Evolutionary conservation across 129 eudicot species (phyloP), one percentile per base, ranked within the genome.

Genomic region (Centrapalus pauciflorus): DNA sequence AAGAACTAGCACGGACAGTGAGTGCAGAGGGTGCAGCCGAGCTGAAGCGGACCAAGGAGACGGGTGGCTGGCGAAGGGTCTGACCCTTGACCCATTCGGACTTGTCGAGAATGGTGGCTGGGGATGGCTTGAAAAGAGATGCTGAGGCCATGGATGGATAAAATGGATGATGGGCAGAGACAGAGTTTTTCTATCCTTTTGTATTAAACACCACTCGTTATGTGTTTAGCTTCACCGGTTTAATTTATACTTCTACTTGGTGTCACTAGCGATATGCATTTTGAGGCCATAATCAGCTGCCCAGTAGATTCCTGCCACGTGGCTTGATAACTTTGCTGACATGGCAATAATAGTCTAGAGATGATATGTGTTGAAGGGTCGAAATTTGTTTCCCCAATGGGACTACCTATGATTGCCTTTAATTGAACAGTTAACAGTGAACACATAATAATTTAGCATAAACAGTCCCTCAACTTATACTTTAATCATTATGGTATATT

Each of bases 1-100:
- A 90, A 24, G 78, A 51, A 24, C 69, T 35, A 3, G 96, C 91
- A 12, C 84, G 87, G 28, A 86, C 70, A 1, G 87, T 51, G 84
- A 84, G 79, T 19, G 82, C 58, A 24, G 87, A 77, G 33, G 84
- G 69, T 33, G 89, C 70, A 66, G 45, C 65, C 2, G 86, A 80
- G 71, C n/a, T 76, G 77, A 73, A 77, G 33, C 91, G 73, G 69
- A 84, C 84, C 21, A 76, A 50, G 1, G 88, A 79, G 3, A 72
- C 76, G 4, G 86, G 68, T 6, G 76, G 73, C 32, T 70, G 88
- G 75, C 83, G 91, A 61, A 82, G 82, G 62, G 79, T 52, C 72
- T 86, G 89, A 24, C 87, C 97, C 76, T 84, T 82, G 17, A 84
- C 80, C 75, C 85, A 90, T 3, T 84, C 92, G 13, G 97, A 79